phyloP scores from a whole-genome alignment of 2,329 filamentous ascomycete species.

The Ophiocordyceps unilateralis region DNA sequence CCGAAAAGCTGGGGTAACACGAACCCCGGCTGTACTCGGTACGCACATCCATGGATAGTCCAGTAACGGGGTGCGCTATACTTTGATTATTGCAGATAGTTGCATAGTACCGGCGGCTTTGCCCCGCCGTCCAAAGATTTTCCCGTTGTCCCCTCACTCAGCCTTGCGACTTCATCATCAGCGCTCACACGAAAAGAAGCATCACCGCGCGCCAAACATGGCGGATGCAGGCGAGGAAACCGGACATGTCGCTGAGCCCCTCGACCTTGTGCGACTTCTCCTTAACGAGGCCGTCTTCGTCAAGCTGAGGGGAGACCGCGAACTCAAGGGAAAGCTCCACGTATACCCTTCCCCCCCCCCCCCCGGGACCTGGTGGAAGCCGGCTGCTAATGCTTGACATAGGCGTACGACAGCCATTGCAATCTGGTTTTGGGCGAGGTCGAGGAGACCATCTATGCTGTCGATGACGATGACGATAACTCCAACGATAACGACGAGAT shows the following conservation, averaged over 20 bases:
- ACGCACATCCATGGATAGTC: too few species aligned
- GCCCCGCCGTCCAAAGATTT: not conserved
- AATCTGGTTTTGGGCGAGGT: constrained; percentile 93
- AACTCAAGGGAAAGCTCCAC: constrained; percentile 88
- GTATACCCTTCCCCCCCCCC: constrained; percentile 31
- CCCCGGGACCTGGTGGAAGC: not conserved
- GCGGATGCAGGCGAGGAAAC: constrained; percentile 65
- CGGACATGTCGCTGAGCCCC: constrained; percentile 67
- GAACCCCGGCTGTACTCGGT: too few species aligned
- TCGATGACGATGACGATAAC: constrained; percentile 76
- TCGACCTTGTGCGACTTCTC: constrained; percentile 87
- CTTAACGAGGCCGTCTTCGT: constrained; percentile 95
- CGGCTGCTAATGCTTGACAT: constrained; percentile 2
- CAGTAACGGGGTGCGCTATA: too few species aligned
- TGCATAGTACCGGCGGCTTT: too few species aligned
- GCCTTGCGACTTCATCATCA: not conserved
- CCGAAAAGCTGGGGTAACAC: too few species aligned
- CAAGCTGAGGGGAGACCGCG: constrained; percentile 86
- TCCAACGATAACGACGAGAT: constrained; percentile 42
- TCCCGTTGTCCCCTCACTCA: too few species aligned
- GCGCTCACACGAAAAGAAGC: too few species aligned
- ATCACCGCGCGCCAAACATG: constrained; percentile 32
- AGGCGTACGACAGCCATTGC: constrained; percentile 98
- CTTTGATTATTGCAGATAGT: too few species aligned
- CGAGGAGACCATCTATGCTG: constrained; percentile 88